Evolutionary conservation across 768 basidiomycete genomes (phyloP), one percentile per base, ranked within the genome.

Genomic region (Macrolepiota fuliginosa): DNA sequence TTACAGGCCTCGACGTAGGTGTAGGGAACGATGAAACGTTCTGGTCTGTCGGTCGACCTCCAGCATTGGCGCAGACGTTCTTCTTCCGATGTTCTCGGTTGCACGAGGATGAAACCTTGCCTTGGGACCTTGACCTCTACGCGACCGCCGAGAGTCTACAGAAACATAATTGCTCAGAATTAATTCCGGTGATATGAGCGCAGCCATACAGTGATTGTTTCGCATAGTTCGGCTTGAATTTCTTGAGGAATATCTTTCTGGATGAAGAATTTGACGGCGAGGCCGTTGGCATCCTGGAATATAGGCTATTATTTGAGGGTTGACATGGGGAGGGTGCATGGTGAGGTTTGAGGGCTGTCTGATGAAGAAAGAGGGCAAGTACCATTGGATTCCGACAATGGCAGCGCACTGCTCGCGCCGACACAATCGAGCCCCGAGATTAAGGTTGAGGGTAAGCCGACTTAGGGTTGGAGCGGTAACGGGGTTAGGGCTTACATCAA

Each of bases 1-100:
- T 89, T 91, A 76, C 91, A 92, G n/a, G 91, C 89, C 39, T 92
- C 90, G 15, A 93, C 84, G 69, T 85, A 93, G 54, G 89, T 90
- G 70, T 88, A 88, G 7, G 91, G 91, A 47, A 92, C 91, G 64
- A 93, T 90, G 70, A 84, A 81, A 59, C 91, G 77, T 29, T 90
- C 88, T 6, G 91, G 91, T 60, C 91, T 77, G 65, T 92, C 90
- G 1, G 74, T 55, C 60, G 79, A 84, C 25, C 78, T 79, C 91
- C 91, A 92, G 65, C 90, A 92, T 32, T 85, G 74, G 45, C 87
- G 83, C 46, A 93, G 86, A 24, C 91, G 89, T 64, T 88, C 84
- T 66, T 86, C 90, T 72, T 93, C 91, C 0, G 81, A 66, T 2
- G 88, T 88, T 3, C 83, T 84, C 4, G 83, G 83, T 59, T 91